Evolutionary conservation across 2,329 filamentous ascomycete genomes (phyloP).

Genomic region (Fusarium mundagurra): DNA sequence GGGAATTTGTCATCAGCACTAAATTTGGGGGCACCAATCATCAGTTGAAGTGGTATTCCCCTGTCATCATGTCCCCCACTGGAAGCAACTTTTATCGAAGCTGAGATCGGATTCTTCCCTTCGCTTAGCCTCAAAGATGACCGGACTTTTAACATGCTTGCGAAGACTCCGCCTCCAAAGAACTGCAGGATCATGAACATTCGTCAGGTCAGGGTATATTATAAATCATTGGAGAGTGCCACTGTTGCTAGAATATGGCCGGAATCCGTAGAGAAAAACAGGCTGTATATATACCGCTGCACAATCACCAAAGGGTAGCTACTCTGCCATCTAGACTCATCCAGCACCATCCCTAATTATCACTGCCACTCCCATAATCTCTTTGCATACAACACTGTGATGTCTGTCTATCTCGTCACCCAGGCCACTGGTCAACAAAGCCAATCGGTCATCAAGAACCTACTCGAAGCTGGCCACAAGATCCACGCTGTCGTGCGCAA

Average conservation of each 20-base stretch:
- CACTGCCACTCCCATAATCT: too few species aligned
- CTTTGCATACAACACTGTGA: neutral
- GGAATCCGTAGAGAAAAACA: rapidly evolving
- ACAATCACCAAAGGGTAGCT: neutral
- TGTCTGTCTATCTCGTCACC: constrained; percentile 49
- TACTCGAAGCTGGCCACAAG: constrained; percentile 47
- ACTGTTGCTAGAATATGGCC: rapidly evolving
- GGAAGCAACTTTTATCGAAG: constrained; percentile 28
- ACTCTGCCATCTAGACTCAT: neutral
- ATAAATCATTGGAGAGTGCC: neutral
- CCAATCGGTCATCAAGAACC: constrained; percentile 44
- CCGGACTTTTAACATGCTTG: neutral
- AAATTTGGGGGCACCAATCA: neutral
- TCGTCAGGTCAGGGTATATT: neutral
- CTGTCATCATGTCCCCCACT: constrained; percentile 7
- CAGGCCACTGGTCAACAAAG: constrained; percentile 50
- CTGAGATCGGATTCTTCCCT: neutral
- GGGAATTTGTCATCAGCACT: neutral
- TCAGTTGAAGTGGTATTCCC: neutral
- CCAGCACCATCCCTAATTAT: neutral
- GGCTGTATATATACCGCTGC: rapidly evolving
- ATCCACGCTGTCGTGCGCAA: constrained; percentile 51
- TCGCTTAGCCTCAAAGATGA: neutral
- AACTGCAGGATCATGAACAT: neutral
- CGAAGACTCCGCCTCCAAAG: neutral